Conservation (phyloP, 1,284 basidiomycete species). For the Ustilago sp. region DNA sequence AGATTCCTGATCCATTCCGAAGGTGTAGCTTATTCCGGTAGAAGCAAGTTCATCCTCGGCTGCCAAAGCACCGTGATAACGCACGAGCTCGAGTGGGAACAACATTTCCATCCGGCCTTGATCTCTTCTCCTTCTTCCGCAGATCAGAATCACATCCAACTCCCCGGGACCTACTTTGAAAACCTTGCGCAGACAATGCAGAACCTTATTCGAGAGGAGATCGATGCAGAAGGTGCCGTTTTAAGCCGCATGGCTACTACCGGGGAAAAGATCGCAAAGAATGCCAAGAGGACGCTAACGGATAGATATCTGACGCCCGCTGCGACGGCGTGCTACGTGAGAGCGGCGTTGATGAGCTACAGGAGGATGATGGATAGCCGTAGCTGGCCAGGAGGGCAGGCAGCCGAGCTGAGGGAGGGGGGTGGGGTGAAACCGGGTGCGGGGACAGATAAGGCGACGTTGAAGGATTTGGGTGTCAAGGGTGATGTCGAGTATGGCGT, state of each 20-base stretch:
- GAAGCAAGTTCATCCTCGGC: constrained; percentile 48
- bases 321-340: constrained; percentile 46
- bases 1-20: constrained; percentile 59
- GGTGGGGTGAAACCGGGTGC: constrained; percentile 43
- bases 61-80: constrained; percentile 49
- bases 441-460: constrained; percentile 39
- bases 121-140: constrained; percentile 9
- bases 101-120: constrained; percentile 60
- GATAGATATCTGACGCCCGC: constrained; percentile 54
- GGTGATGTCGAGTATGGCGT: constrained; percentile 57
- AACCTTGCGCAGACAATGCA: constrained; percentile 20
- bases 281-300: constrained; percentile 42
- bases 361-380: constrained; percentile 11
- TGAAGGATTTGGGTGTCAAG: constrained; percentile 40
- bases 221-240: neutral
- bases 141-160: constrained; percentile 32
- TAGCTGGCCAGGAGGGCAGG: constrained; percentile 25
- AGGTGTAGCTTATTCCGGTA: constrained; percentile 57
- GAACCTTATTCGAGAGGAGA: constrained; percentile 19
- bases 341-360: constrained; percentile 48
- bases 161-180: constrained; percentile 26
- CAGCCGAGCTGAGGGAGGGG: constrained; percentile 18
- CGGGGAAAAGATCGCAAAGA: constrained; percentile 20
- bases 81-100: constrained; percentile 52
- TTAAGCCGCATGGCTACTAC: neutral